Conservation (phyloP, 2,329 filamentous ascomycete genomes). For the Phialophora chinensis region DNA sequence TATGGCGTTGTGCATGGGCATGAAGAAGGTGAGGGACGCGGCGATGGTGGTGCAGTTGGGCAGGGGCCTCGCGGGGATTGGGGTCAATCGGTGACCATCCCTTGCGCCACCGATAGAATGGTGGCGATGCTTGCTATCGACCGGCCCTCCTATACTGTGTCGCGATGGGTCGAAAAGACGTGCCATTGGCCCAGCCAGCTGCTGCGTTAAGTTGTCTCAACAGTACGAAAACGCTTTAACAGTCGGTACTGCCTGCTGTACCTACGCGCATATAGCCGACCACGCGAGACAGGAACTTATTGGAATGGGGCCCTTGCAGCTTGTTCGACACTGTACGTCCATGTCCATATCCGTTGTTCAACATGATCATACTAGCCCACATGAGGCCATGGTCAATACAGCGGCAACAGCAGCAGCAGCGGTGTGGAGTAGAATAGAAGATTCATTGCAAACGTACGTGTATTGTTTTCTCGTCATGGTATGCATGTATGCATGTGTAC, state of each 20-base stretch:
- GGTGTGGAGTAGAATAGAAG: too few relatives aligned
- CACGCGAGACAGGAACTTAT: too few relatives aligned
- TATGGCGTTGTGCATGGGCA: constrained; percentile 62
- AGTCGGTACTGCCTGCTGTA: not conserved
- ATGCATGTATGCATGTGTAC: too few relatives aligned
- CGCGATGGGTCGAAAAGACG: too few relatives aligned
- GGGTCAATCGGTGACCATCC: constrained; percentile 21
- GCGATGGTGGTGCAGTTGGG: constrained; percentile 45
- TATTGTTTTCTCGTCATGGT: too few relatives aligned
- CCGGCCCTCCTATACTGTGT: too few relatives aligned
- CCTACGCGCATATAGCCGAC: too few relatives aligned
- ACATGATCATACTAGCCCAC: not conserved
- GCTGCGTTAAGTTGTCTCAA: not conserved
- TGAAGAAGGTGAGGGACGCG: constrained; percentile 48
- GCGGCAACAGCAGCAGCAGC: too few relatives aligned
- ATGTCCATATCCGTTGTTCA: not conserved
- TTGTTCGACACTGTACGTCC: too few relatives aligned
- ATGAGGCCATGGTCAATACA: not conserved
- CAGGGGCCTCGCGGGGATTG: constrained; percentile 38
- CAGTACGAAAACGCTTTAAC: not conserved
- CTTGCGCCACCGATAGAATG: too few relatives aligned
- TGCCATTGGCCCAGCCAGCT: not conserved
- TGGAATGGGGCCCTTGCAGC: too few relatives aligned
- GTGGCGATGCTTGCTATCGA: not conserved
- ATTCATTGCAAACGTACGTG: too few relatives aligned